Base-by-base conservation (phyloP, 169 alveolate genomes). In the Ichthyophthirius multifiliis region DNA sequence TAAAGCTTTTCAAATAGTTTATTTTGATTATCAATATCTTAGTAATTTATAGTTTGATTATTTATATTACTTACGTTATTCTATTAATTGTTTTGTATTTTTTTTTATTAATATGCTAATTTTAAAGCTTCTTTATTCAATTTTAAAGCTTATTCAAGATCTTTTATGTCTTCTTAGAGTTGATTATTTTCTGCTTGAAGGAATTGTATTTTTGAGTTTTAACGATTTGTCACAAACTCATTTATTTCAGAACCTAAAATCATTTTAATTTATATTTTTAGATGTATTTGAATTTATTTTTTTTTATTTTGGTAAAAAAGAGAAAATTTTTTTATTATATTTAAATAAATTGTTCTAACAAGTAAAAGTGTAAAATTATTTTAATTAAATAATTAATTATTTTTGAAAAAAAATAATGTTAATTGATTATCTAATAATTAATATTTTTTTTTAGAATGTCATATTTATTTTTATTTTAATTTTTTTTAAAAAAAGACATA, bases 91-190 rank as follows among this genome's bases (percentile, higher is more conserved):
- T 27, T 27, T n/a, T 5, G 18, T 6, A n/a, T 5, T 27, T n/a
- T 45, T 37, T 37, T 1, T 20, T 67, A 23, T 15, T 34, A 41
- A 18, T 39, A 67, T 3, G 77, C 27, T 3, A 67, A 15, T 18
- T 67, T 34, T 44, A 67, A 67, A 67, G 77, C 77, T 37, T 67
- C 63, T 23, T 67, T 67, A 41, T 67, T 67, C 4, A 67, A 12
- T 37, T 67, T 67, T 16, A 67, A 23, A 37, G 77, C 43, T 23
- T 67, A 34, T 41, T 67, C 43, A 18, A 67, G 30, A 20, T 67
- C 77, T 34, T 67, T 41, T 7, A 67, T 37, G 41, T 67, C 77
- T 37, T 67, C 77, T n/a, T 67, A 39, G 4, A 67, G 34, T 4
- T 67, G 7, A 34, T 30, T 37, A 20, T 67, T 67, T 67, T 67